Conservation (phyloP, 2,329 filamentous ascomycete genomes). For the Aphanoascus verrucosus region DNA sequence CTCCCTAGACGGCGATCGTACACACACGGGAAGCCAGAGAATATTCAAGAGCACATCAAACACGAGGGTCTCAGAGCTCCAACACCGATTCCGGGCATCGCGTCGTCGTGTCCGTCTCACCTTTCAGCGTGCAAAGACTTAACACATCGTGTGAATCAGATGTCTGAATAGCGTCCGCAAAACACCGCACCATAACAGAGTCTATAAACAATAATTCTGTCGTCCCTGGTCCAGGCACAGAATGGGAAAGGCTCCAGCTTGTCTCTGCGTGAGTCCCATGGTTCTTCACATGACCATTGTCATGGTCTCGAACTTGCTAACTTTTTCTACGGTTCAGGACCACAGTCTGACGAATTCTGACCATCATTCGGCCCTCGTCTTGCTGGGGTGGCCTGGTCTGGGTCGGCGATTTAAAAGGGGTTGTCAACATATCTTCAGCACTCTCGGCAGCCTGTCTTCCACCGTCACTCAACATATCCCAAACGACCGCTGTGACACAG, state of each 20-base stretch:
- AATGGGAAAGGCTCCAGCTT: slow-evolving; percentile 13
- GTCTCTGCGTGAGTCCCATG: slow-evolving; percentile 24
- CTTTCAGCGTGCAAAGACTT: neutral
- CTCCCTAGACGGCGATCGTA: neutral
- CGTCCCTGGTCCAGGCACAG: neutral
- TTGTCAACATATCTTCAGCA: slow-evolving; percentile 17
- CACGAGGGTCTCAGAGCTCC: slow-evolving; percentile 3
- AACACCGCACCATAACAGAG: neutral
- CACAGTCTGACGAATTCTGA: slow-evolving; percentile 25
- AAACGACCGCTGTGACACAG: too few species aligned
- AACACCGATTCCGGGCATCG: neutral
- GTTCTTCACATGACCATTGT: slow-evolving; percentile 29
- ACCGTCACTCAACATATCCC: too few species aligned
- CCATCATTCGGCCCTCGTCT: slow-evolving; percentile 15
- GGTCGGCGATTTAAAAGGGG: slow-evolving; percentile 26
- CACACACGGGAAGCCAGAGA: too few species aligned
- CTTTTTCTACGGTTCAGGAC: slow-evolving; percentile 28
- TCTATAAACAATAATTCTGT: neutral
- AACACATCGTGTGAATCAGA: slow-evolving; percentile 7
- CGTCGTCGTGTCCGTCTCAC: slow-evolving; percentile 3
- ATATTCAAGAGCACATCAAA: neutral
- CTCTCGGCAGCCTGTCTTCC: too few species aligned
- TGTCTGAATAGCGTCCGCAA: neutral
- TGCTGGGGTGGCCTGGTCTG: slow-evolving; percentile 26
- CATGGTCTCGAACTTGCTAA: slow-evolving; percentile 23